These are phyloP conservation scores for Debaryomyces sp. DNA, from an alignment of 1,139 yeast genomes.

Conservation along the genomic window DNA sequence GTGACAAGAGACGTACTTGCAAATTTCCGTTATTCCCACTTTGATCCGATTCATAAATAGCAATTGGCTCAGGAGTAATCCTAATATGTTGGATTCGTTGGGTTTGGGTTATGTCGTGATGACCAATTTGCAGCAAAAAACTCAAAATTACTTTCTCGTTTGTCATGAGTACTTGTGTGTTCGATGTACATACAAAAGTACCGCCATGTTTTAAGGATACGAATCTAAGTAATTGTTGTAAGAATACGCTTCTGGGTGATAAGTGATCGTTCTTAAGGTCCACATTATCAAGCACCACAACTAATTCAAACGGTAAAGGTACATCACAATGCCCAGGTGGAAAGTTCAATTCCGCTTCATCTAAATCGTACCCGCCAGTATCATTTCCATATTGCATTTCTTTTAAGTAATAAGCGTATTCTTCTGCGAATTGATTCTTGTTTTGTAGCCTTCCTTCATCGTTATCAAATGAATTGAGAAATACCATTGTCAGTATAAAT, in stretches of 20 bases:
- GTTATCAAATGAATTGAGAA: constrained; percentile 13
- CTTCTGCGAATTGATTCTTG: background rate
- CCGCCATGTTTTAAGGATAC: constrained; percentile 49
- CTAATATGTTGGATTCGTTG: background rate
- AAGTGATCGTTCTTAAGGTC: constrained; percentile 21
- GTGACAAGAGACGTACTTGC: constrained; percentile 37
- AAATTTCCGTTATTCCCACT: background rate
- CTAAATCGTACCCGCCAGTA: background rate
- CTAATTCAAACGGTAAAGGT: constrained; percentile 21
- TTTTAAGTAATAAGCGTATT: background rate
- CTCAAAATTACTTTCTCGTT: constrained; percentile 5
- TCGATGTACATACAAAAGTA: constrained; percentile 26
- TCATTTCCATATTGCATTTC: background rate
- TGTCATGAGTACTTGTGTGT: constrained; percentile 8
- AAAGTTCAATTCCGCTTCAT: background rate
- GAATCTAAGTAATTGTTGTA: constrained; percentile 59
- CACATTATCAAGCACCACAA: constrained; percentile 21
- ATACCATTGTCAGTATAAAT: constrained; percentile 16
- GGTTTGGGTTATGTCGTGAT: background rate
- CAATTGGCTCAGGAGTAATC: constrained; percentile 7
- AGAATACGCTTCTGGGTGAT: constrained; percentile 22
- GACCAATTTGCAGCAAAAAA: constrained; percentile 3
- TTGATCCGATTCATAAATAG: constrained; percentile 11
- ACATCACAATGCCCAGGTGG: constrained; percentile 22
- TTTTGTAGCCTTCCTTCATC: background rate